Evolutionary conservation across 148 eudicot genomes (phyloP).

Genomic region (Silene uniflora): DNA sequence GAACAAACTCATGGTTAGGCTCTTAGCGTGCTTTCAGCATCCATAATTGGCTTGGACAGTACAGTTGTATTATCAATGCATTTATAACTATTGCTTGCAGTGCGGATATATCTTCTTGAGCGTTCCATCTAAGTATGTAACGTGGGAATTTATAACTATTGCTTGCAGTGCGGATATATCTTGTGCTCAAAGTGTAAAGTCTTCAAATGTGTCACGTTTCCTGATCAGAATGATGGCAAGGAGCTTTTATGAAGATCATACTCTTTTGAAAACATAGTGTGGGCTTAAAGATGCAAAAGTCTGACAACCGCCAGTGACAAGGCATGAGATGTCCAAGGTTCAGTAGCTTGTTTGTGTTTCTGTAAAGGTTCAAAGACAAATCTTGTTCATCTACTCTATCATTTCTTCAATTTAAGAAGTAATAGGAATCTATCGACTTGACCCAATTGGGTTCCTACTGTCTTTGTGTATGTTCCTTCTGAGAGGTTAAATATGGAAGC

Average conservation of each 20-base stretch:
- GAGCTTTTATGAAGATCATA: slow-evolving; percentile 24
- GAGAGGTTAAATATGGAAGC: not conserved
- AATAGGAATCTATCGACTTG: not conserved
- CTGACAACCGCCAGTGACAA: not conserved
- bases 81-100: slow-evolving; percentile 36
- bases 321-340: slow-evolving; percentile 10
- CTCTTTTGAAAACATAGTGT: slow-evolving; percentile 6
- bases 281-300: slow-evolving; percentile 11
- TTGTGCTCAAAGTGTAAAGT: slow-evolving; percentile 89
- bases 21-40: not conserved
- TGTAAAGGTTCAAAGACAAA: slow-evolving; percentile 9
- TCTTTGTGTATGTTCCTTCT: too few species aligned
- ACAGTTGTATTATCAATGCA: not conserved
- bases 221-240: slow-evolving; percentile 58
- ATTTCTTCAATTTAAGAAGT: not conserved
- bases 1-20: not conserved
- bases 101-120: slow-evolving; percentile 46
- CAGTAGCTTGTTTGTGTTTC: slow-evolving; percentile 4
- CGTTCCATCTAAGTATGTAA: not conserved
- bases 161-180: slow-evolving; percentile 61
- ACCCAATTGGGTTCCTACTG: not conserved
- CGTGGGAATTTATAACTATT: slow-evolving; percentile 7
- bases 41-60: not conserved
- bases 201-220: slow-evolving; percentile 90
- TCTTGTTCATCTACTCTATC: not conserved